A percentile compares a stretch with the other conserved stretches of the same genome.
Conservation (phyloP, 2,329 filamentous ascomycete genomes). For the Cladobotryum protrusum region DNA sequence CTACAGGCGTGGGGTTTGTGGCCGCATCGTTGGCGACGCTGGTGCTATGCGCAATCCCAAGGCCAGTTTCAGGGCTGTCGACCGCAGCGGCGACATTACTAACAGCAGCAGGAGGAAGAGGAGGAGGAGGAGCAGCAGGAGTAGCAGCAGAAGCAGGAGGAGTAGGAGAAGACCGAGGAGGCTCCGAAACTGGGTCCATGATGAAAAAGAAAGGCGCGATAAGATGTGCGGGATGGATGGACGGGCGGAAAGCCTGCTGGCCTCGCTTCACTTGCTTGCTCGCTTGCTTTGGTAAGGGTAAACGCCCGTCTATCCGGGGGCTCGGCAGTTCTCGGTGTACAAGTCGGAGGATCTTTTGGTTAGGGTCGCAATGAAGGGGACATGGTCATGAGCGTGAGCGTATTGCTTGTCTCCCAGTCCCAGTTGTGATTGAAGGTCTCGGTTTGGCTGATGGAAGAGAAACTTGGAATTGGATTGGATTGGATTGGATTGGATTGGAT, state of each 20-base stretch:
- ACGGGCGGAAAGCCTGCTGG: background rate
- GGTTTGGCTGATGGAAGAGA: background rate
- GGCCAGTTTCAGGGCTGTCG: background rate
- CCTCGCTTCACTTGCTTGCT: too few relatives aligned
- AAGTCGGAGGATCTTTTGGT: slow-evolving; percentile 8
- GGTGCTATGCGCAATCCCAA: slow-evolving; percentile 6
- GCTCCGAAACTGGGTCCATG: slow-evolving; percentile 27
- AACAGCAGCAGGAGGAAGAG: background rate
- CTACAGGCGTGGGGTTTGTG: slow-evolving; percentile 13
- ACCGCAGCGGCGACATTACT: background rate
- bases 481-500: too few relatives aligned
- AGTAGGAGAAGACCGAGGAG: slow-evolving; percentile 25
- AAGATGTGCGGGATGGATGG: background rate
- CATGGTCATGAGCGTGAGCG: background rate
- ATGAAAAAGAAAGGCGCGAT: slow-evolving; percentile 3
- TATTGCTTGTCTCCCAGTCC: background rate
- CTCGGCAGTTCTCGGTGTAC: slow-evolving; percentile 11
- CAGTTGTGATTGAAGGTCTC: too few relatives aligned
- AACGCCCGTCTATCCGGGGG: slow-evolving; percentile 5
- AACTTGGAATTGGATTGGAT: background rate
- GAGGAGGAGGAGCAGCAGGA: slow-evolving; percentile 4
- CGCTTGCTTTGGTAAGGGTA: background rate
- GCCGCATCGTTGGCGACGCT: slow-evolving; percentile 14
- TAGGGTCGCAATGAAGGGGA: background rate
- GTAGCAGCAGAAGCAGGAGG: slow-evolving; percentile 1